These are phyloP conservation scores for Daldinia caldariorum DNA, from an alignment of 495 filamentous ascomycete genomes.

Conservation along the genomic window DNA sequence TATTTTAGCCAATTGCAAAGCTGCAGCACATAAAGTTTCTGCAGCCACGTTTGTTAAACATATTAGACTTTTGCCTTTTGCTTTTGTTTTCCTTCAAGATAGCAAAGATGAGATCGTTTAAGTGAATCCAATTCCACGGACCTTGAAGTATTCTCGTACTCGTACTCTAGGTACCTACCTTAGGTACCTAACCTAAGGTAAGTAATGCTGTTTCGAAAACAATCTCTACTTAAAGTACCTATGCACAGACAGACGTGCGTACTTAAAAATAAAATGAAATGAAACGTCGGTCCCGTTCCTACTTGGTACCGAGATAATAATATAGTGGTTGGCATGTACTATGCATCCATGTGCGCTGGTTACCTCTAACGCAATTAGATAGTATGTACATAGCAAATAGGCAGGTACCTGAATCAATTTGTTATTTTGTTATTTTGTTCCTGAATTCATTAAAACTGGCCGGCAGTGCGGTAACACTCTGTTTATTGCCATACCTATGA, in stretches of 20 bases:
- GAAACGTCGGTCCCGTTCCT: constrained; percentile 21
- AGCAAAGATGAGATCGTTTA: neutral
- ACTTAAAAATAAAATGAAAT: neutral
- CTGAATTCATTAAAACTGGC: constrained; percentile 37
- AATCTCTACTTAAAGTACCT: neutral
- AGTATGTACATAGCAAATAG: constrained; percentile 8
- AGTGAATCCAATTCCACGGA: neutral
- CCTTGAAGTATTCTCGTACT: neutral
- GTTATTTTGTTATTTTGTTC: constrained; percentile 18
- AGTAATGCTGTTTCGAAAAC: neutral
- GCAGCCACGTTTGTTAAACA: constrained; percentile 16
- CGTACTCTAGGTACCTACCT: neutral
- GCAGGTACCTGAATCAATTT: constrained; percentile 27
- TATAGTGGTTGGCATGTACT: neutral
- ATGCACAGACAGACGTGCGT: neutral
- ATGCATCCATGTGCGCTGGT: neutral
- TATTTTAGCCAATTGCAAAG: constrained; percentile 8
- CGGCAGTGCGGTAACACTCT: constrained; percentile 33
- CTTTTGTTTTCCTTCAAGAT: neutral
- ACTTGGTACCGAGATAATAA: constrained; percentile 3
- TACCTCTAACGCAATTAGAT: neutral
- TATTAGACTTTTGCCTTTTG: constrained; percentile 6
- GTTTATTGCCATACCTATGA: neutral
- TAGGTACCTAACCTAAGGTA: too few relatives aligned
- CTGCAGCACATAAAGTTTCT: constrained; percentile 16